Base-by-base conservation (phyloP, 495 filamentous ascomycete genomes). In the Neurospora sublineolata region DNA sequence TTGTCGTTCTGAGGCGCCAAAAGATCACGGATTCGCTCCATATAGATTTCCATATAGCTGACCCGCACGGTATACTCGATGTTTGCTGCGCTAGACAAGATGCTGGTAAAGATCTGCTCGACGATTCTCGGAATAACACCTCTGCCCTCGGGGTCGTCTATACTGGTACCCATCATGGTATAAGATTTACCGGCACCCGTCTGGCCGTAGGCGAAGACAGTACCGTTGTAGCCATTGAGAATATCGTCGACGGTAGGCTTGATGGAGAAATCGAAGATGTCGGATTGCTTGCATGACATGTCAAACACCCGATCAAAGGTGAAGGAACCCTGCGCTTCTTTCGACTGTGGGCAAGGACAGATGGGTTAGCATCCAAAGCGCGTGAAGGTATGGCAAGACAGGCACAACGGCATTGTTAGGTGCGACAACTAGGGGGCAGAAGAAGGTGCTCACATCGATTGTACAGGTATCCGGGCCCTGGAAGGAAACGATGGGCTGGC, bases 11-110 rank as follows among this genome's bases (percentile, higher is more conserved):
- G 90, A 10, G 95, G 95, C 11, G 89, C 89, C 72, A 99, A 79
- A 33, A 99, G 84, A 89, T 99, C 95, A 76, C 94, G 89, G 82
- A 99, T 97, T 69, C 91, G 89, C 82, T 99, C 95, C 95, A 99
- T 99, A 83, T 99, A 99, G 72, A 99, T 98, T 82, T 99, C 95
- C 95, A 99, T 98, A 81, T 99, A 99, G 78, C 94, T 97, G 72
- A 99, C 95, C 68, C 93, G 88, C 41, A 99, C 95, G 23, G 93
- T 98, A 80, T 97, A 99, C 80, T 99, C 95, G 79, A 99, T 97
- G 74, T 93, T 97, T 72, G 89, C 91, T 37, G 95, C 92, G 74
- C 93, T 96, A 7, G 91, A 88, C 75, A 97, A 81, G 77, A 99
- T 98, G 77, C 92, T 96, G 74, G 91, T 89, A 80, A 99, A 99